Evolutionary conservation across 805 yeast genomes (phyloP).

Genomic region (Spathaspora passalidarum): DNA sequence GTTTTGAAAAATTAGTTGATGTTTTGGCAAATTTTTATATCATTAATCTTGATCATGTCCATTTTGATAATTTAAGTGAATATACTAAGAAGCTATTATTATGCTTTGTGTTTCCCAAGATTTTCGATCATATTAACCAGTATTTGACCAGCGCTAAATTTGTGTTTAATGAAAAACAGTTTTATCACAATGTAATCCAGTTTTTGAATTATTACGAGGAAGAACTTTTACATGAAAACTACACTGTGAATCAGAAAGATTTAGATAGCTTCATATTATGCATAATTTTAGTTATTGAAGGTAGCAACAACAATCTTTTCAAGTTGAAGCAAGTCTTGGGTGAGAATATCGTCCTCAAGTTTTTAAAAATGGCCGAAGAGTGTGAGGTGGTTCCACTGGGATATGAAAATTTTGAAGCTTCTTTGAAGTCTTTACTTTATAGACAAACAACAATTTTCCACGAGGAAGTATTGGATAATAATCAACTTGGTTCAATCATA

Average conservation of each 20-base stretch:
- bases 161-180: slow-evolving; percentile 32
- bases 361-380: slow-evolving; percentile 21
- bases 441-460: slow-evolving; percentile 31
- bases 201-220: slow-evolving; percentile 24
- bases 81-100: slow-evolving; percentile 32
- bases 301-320: slow-evolving; percentile 7
- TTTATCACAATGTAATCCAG: slow-evolving; percentile 21
- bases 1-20: slow-evolving; percentile 26
- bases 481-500: slow-evolving; percentile 31
- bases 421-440: slow-evolving; percentile 27
- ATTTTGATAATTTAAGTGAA: slow-evolving; percentile 21
- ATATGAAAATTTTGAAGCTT: slow-evolving; percentile 12
- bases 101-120: slow-evolving; percentile 32
- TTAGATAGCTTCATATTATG: slow-evolving; percentile 26
- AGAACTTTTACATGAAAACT: slow-evolving; percentile 30
- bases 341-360: slow-evolving; percentile 22
- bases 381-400: slow-evolving; percentile 4
- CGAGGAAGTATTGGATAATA: slow-evolving; percentile 28
- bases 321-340: slow-evolving; percentile 26
- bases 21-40: slow-evolving; percentile 37
- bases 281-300: slow-evolving; percentile 30
- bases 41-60: slow-evolving; percentile 16
- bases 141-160: slow-evolving; percentile 31
- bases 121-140: slow-evolving; percentile 34
- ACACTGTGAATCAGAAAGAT: slow-evolving; percentile 17